Evolutionary conservation across 352 stramenopile genomes (phyloP), one percentile per base, ranked within the genome.

Genomic region (Globisporangium heterothallicum): DNA sequence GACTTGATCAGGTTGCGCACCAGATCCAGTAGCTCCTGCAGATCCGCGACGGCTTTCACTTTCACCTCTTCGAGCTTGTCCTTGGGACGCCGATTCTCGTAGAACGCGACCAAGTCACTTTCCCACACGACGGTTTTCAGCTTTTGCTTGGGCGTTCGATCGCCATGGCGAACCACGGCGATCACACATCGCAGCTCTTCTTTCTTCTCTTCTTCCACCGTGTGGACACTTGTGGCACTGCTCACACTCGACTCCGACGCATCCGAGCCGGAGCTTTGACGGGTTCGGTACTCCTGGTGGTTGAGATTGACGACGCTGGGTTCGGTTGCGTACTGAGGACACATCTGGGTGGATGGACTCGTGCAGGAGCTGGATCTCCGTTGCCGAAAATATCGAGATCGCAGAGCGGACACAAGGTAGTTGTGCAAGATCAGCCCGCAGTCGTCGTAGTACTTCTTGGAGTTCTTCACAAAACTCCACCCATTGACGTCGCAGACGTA

Each of bases 401-500:
- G 78, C 57, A 94, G 59, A 29, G 80, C 80, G 27, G 78, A 91
- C 19, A 92, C 79, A 25, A 94, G 72, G 54, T 92, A 92, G 69
- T 94, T 94, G 66, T 92, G 80, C 56, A 99, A 77, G 50, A 99
- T 95, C 46, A 97, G 77, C 2, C 93, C 93, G 61, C 93, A 98
- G 71, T 99, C 96, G 65, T 99, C 96, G 61, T 99, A 99, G 72
- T 99, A 99, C 81, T 99, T 99, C 42, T 97, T 90, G 30, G 84
- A 94, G 61, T 91, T 94, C 60, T 94, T 99, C 18, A 99, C 97
- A 69, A 99, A 99, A 63, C 90, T 98, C 91, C 95, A 99, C 19
- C 97, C 97, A 70, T 99, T 99, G 19, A 99, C 97, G 74, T 99
- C 97, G 77, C 97, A 99, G 9, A 99, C 96, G 67, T 98, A 99